These are phyloP conservation scores for Saturnispora halmiae DNA, from an alignment of 805 yeast species.

Conservation along the genomic window DNA sequence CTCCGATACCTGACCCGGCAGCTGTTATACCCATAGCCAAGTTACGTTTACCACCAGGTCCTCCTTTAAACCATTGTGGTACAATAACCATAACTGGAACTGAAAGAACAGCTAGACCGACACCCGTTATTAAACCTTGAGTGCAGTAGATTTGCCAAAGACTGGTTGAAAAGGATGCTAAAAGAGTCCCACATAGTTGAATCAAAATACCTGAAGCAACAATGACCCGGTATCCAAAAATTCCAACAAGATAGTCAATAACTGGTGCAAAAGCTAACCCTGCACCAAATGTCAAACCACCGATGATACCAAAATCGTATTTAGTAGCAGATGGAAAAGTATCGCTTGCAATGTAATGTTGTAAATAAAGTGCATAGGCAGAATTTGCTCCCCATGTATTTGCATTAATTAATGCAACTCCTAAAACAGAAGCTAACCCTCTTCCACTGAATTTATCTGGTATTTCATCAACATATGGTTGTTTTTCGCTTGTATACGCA, in stretches of 20 bases:
- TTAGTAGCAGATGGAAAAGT: constrained; percentile 46
- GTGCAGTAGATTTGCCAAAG: constrained; percentile 61
- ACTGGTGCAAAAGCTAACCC: constrained; percentile 44
- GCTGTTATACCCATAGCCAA: constrained; percentile 40
- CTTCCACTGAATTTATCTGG: constrained; percentile 68
- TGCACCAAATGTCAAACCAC: constrained; percentile 56
- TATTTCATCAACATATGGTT: constrained; percentile 16
- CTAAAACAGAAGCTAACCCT: constrained; percentile 36
- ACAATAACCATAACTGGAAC: constrained; percentile 51
- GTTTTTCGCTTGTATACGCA: neutral
- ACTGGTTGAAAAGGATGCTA: constrained; percentile 51
- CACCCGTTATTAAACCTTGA: constrained; percentile 58
- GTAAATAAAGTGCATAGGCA: constrained; percentile 55
- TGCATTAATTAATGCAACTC: constrained; percentile 32
- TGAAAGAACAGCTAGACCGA: constrained; percentile 47
- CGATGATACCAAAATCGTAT: constrained; percentile 55
- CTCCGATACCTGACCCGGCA: constrained; percentile 47
- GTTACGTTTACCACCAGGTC: constrained; percentile 41
- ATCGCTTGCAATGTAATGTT: constrained; percentile 43
- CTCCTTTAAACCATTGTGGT: constrained; percentile 56
- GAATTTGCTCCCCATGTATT: constrained; percentile 69
- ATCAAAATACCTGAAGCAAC: constrained; percentile 39
- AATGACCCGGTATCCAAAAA: constrained; percentile 33
- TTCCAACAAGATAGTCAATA: constrained; percentile 37
- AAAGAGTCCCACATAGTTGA: constrained; percentile 45